Conservation (phyloP, 495 filamentous ascomycete species). For the Apodospora peruviana region DNA sequence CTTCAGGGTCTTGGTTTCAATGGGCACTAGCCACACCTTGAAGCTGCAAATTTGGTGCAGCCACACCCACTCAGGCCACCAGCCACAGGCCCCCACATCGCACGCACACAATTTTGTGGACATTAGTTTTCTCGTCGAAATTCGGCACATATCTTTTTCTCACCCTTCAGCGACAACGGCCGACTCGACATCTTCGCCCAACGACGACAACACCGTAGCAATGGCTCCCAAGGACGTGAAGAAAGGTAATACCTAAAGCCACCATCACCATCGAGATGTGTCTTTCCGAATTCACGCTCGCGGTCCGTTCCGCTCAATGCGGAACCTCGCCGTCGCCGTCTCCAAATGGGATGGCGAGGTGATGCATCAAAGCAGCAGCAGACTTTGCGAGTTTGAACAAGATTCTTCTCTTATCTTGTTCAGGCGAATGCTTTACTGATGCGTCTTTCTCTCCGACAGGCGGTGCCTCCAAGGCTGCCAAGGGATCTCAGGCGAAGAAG, state of each 20-base stretch:
- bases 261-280: slow-evolving; percentile 4
- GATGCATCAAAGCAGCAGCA: slow-evolving; percentile 53
- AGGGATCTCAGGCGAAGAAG: slow-evolving; percentile 72
- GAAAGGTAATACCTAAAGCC: slow-evolving; percentile 61
- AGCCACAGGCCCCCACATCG: slow-evolving; percentile 3
- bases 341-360: slow-evolving; percentile 13
- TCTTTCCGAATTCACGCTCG: slow-evolving; percentile 23
- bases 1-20: no score
- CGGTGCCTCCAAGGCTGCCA: slow-evolving; percentile 58
- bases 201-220: slow-evolving; percentile 45
- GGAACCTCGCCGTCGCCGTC: slow-evolving; percentile 18
- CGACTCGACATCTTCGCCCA: slow-evolving; percentile 24
- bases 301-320: slow-evolving; percentile 28
- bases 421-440: slow-evolving; percentile 35
- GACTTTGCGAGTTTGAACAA: slow-evolving; percentile 54
- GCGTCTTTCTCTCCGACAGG: slow-evolving; percentile 22
- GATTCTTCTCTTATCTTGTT: slow-evolving; percentile 24
- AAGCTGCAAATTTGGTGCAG: neutral
- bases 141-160: slow-evolving; percentile 10
- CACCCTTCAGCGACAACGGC: slow-evolving; percentile 14
- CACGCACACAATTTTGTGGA: slow-evolving; percentile 20
- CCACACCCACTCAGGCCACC: neutral
- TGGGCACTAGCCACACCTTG: neutral
- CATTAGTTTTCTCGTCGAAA: slow-evolving; percentile 8
- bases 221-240: slow-evolving; percentile 70